Evolutionary conservation across 106 monocot genomes (phyloP).

Genomic region (Amphibolis antarctica): DNA sequence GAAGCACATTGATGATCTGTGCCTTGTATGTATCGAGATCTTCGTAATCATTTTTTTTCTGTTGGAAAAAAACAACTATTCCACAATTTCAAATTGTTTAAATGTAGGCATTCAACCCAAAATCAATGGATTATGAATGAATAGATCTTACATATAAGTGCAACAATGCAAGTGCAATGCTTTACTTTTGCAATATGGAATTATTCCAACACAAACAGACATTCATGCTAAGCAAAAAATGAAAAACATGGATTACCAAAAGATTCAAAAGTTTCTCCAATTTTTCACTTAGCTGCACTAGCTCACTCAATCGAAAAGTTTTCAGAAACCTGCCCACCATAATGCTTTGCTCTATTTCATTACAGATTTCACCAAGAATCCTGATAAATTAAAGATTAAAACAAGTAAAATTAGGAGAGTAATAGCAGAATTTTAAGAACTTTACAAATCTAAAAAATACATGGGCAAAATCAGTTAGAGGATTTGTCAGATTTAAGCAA

Average conservation of each 20-base stretch:
- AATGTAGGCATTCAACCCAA: too few relatives aligned
- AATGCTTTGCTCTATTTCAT: constrained; percentile 34
- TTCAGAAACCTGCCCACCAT: constrained; percentile 31
- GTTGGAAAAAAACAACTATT: background rate
- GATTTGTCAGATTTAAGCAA: too few relatives aligned
- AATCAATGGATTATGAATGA: too few relatives aligned
- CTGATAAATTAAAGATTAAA: constrained; percentile 25
- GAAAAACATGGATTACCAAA: constrained; percentile 36
- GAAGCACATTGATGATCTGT: constrained; percentile 78
- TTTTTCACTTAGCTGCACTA: constrained; percentile 70
- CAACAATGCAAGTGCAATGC: too few relatives aligned
- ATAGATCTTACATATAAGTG: too few relatives aligned
- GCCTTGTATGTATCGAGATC: constrained; percentile 41
- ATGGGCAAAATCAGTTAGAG: too few relatives aligned
- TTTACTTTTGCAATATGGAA: too few relatives aligned
- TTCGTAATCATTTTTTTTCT: constrained; percentile 36
- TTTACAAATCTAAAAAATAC: too few relatives aligned
- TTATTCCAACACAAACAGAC: background rate
- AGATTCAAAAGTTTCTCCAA: constrained; percentile 70
- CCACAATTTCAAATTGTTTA: too few relatives aligned
- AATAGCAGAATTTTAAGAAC: too few relatives aligned
- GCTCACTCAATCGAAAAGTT: constrained; percentile 66
- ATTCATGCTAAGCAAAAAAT: background rate
- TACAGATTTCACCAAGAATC: constrained; percentile 36
- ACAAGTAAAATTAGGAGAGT: too few relatives aligned